phyloP scores from a whole-genome alignment of 2,329 filamentous ascomycete genomes.

The Trichophaea hybrida region DNA sequence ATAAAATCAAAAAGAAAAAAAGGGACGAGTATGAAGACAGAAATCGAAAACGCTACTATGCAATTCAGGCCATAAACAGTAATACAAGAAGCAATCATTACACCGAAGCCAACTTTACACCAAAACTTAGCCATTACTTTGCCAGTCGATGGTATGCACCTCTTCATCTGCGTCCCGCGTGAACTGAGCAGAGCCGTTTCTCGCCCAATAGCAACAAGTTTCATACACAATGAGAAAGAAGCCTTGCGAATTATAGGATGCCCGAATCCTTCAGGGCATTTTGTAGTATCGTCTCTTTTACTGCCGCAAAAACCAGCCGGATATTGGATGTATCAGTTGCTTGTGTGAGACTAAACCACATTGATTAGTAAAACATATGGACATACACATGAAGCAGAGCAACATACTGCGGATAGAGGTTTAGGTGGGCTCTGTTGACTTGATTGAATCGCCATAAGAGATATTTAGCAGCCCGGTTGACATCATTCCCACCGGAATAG shows the following conservation, averaged over 20 bases:
- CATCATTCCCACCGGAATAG: constrained; percentile 93
- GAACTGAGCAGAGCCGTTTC: background rate
- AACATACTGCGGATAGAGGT: constrained; percentile 91
- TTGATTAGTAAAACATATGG: constrained; percentile 19
- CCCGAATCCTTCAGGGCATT: constrained; percentile 97
- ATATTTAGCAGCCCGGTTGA: constrained; percentile 96
- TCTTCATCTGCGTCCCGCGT: background rate
- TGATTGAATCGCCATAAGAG: constrained; percentile 97
- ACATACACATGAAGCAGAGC: background rate
- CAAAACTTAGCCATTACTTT: constrained; percentile 2
- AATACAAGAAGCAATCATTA: constrained; percentile 1
- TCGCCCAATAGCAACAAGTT: background rate
- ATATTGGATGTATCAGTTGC: constrained; percentile 98
- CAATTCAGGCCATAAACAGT: background rate
- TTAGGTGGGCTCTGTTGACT: constrained; percentile 89
- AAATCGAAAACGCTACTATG: constrained; percentile 7
- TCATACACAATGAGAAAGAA: background rate
- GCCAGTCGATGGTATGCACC: constrained; percentile 6
- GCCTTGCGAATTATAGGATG: constrained; percentile 45
- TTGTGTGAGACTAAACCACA: constrained; percentile 64
- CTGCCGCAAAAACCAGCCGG: constrained; percentile 88
- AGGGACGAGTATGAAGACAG: constrained; percentile 12
- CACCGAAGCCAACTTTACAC: constrained; percentile 2
- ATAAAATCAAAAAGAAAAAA: constrained; percentile 21
- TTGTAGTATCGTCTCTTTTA: constrained; percentile 97